phyloP scores from a whole-genome alignment of 148 eudicot species.

The Fagopyrum tataricum region DNA sequence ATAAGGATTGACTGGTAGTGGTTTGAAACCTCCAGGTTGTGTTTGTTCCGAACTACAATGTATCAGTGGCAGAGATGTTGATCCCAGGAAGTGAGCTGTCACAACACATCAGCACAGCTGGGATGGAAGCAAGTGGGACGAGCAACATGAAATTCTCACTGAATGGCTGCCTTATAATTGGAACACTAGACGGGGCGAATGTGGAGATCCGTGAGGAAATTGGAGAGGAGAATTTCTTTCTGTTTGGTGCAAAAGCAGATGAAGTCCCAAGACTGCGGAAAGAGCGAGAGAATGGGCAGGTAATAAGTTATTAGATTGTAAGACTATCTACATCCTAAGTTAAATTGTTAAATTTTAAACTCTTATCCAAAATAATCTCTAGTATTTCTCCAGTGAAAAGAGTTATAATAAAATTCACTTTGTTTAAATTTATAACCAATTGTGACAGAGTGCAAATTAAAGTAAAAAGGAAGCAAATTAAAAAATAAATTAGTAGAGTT shows the following conservation, averaged over 20 bases:
- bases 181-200: slow-evolving; percentile 95
- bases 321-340: too few species aligned
- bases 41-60: slow-evolving; percentile 96
- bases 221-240: slow-evolving; percentile 85
- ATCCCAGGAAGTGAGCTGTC: slow-evolving; percentile 99
- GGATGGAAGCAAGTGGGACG: slow-evolving; percentile 99
- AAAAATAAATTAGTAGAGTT: too few species aligned
- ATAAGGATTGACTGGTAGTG: too few species aligned
- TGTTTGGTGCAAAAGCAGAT: slow-evolving; percentile 97
- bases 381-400: neutral
- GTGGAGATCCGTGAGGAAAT: slow-evolving; percentile 96
- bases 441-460: too few species aligned
- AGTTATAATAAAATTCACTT: too few species aligned
- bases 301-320: slow-evolving; percentile 7
- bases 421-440: neutral
- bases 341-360: too few species aligned
- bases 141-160: slow-evolving; percentile 99
- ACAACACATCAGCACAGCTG: slow-evolving; percentile 98
- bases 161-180: slow-evolving; percentile 94
- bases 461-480: too few species aligned
- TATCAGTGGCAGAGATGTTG: slow-evolving; percentile 92
- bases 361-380: too few species aligned
- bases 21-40: slow-evolving; percentile 43
- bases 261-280: slow-evolving; percentile 82
- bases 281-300: slow-evolving; percentile 93